phyloP scores from a whole-genome alignment of 2,329 filamentous ascomycete species.

The Diaporthe batatas region DNA sequence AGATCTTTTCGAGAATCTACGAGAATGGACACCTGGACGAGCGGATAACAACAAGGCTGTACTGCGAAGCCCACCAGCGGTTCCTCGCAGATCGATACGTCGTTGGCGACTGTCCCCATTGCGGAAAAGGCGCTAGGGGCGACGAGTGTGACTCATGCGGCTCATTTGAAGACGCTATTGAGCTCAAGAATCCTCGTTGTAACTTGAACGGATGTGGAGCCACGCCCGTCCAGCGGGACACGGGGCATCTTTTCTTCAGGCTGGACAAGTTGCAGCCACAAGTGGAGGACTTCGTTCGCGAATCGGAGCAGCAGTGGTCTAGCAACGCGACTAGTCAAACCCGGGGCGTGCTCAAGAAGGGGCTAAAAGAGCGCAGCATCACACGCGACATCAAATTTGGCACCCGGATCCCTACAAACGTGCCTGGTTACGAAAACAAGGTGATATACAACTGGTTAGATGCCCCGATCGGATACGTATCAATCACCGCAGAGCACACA shows the following conservation, averaged over 20 bases:
- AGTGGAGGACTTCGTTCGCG: slow-evolving; percentile 74
- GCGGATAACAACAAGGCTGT: slow-evolving; percentile 76
- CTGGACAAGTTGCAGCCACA: slow-evolving; percentile 77
- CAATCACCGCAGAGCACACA: slow-evolving; percentile 82
- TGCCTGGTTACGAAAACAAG: slow-evolving; percentile 51
- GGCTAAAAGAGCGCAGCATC: slow-evolving; percentile 77
- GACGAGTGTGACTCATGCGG: slow-evolving; percentile 74
- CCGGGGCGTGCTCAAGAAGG: slow-evolving; percentile 73
- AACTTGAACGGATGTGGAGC: slow-evolving; percentile 74
- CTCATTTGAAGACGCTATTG: slow-evolving; percentile 65
- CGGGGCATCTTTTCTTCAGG: slow-evolving; percentile 78
- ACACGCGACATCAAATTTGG: slow-evolving; percentile 82
- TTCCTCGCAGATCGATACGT: slow-evolving; percentile 77
- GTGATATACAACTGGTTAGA: slow-evolving; percentile 82
- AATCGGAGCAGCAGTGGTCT: slow-evolving; percentile 73
- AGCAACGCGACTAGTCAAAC: slow-evolving; percentile 72
- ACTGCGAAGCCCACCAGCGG: slow-evolving; percentile 72
- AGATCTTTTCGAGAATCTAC: slow-evolving; percentile 77
- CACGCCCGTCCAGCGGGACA: slow-evolving; percentile 73
- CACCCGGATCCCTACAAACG: slow-evolving; percentile 41
- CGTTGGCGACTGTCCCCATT: slow-evolving; percentile 73
- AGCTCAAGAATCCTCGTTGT: slow-evolving; percentile 76
- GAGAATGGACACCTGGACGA: slow-evolving; percentile 79
- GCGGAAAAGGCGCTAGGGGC: slow-evolving; percentile 68
- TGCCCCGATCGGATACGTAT: slow-evolving; percentile 82